Base-by-base conservation (phyloP, 352 stramenopile species). In the Phytophthora hibernalis region DNA sequence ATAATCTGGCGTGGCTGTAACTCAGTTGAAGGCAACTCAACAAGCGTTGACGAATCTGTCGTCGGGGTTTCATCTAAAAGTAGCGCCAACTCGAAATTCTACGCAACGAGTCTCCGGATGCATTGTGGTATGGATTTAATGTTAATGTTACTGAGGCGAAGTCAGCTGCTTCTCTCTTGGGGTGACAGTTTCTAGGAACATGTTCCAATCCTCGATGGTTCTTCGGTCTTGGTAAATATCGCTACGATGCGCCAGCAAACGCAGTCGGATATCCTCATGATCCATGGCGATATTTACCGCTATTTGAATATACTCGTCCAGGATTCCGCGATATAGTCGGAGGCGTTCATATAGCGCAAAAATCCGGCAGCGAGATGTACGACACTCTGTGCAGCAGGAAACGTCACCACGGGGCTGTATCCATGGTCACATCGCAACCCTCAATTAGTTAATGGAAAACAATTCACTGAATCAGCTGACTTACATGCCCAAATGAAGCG, bases 401-500 rank as follows among this genome's bases (percentile, higher is more conserved):
- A 47, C 22, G 82, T 89, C 43, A 91, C 71, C 16, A 91, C 82
- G 26, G 82, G 80, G 10, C 80, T 91, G 45, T 13, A 55, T 4
- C 22, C 40, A 64, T 54, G 6, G 43, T 24, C 13, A 57, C 11
- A 45, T 20, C 38, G 28, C 18, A 57, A 22, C 4, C 22, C 18
- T 49, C 6, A 7, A n/a, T 28, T 45, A 55, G 18, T 18, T 43
- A 31, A 33, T 47, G 21, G 47, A 1, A 35, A 38, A 33, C 54
- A 53, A 16, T 38, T 33, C 28, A 33, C 28, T 33, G 18, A 2
- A 48, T 48, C n/a, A 8, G n/a, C 84, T 51, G n/a, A 48, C 84
- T 51, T 82, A 90, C 76, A 87, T 83, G 60, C 87, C 87, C 48
- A 91, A 79, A 18, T 86, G 76, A 57, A 97, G 75, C 2, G 85